A percentile compares a stretch with the other conserved stretches of the same genome.
These are phyloP conservation scores for Lachnellula suecica DNA, from an alignment of 2,329 filamentous ascomycete species.

Conservation along the genomic window DNA sequence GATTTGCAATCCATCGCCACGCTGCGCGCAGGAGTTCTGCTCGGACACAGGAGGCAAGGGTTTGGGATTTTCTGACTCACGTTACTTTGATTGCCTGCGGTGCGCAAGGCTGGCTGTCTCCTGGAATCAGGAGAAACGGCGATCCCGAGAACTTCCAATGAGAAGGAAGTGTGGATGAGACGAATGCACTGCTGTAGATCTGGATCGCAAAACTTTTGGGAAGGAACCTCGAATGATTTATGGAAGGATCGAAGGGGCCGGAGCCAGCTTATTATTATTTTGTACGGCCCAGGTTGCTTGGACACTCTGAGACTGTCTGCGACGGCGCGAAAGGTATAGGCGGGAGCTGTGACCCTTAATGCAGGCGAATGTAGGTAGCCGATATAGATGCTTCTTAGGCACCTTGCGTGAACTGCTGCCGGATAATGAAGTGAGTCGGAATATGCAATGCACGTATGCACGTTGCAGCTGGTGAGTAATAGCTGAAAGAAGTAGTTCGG, in stretches of 20 bases:
- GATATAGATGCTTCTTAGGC: slow-evolving; percentile 16
- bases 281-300: slow-evolving; percentile 28
- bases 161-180: neutral
- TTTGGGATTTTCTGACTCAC: slow-evolving; percentile 23
- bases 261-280: slow-evolving; percentile 16
- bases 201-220: neutral
- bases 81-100: slow-evolving; percentile 6
- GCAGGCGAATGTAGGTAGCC: slow-evolving; percentile 23
- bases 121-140: slow-evolving; percentile 11
- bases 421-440: slow-evolving; percentile 19
- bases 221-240: neutral
- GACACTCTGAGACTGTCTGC: slow-evolving; percentile 30
- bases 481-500: neutral
- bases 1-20: slow-evolving; percentile 1
- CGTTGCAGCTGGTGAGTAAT: slow-evolving; percentile 4
- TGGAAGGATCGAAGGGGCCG: slow-evolving; percentile 2
- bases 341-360: slow-evolving; percentile 26
- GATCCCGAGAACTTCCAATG: slow-evolving; percentile 8
- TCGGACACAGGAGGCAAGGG: slow-evolving; percentile 4
- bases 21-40: neutral
- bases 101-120: slow-evolving; percentile 18
- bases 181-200: neutral
- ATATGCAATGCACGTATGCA: slow-evolving; percentile 1
- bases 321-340: slow-evolving; percentile 24
- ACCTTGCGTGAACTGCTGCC: slow-evolving; percentile 23